Base-by-base conservation (phyloP, 2,329 filamentous ascomycete genomes). In the Alternaria consortialis region DNA sequence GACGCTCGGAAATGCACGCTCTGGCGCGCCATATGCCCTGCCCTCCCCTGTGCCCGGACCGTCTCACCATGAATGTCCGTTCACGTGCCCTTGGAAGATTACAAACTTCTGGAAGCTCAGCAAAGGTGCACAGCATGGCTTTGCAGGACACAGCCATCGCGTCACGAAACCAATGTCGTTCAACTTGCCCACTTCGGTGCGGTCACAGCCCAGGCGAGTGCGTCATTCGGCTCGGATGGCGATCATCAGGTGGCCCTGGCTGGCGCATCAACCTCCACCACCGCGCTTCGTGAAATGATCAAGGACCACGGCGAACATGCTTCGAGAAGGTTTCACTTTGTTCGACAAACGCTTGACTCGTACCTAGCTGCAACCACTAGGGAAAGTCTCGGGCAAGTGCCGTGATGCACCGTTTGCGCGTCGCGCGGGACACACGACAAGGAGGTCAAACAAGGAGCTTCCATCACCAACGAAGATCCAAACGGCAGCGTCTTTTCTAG, bases 101-200 rank as follows among this genome's bases (percentile, higher is more conserved):
- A 59, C 53, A 59, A 60, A 44, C 66, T 71, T 71, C 65, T 68
- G 50, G 63, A 71, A 71, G 57, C 50, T 46, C 34, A 55, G 43
- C 52, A 32, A 52, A 58, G 47, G 42, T 40, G 58, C 62, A 58
- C 64, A 11, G 48, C 57, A 63, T 61, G 50, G 25, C 62, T 50
- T 39, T 62, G 60, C 63, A 59, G 58, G 55, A 53, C 58, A 37
- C 58, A 46, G 62, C 44, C 53, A 50, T 68, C 71, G 73, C 63
- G 31, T 70, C 59, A 67, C 75, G 73, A 77, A 77, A 77, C 75
- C 69, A 66, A 60, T 64, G 63, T 68, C 66, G 72, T 73, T 63
- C 62, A 58, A 63, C 52, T 55, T 63, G 62, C 53, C 63, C 48
- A 51, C 57, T 53, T 60, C 61, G 40, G 60, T 52, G 55, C 40